Evolutionary conservation across 768 basidiomycete genomes (phyloP).

Genomic region (Podaxis pistillaris): DNA sequence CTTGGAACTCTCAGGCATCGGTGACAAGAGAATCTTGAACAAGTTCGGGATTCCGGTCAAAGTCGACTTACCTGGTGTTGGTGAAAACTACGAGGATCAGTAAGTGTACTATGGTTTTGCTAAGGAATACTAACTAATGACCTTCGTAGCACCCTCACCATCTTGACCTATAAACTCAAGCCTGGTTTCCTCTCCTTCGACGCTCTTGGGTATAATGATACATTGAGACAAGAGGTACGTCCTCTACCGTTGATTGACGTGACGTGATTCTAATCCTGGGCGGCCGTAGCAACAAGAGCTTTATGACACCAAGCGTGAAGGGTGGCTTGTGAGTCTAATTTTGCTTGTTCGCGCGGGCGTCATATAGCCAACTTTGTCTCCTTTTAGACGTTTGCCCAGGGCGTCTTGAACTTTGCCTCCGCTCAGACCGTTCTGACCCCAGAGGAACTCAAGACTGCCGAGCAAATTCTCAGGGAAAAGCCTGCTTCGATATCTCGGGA

Average conservation of each 20-base stretch:
- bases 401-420: slow-evolving; percentile 27
- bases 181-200: slow-evolving; percentile 29
- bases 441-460: slow-evolving; percentile 23
- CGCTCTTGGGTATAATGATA: slow-evolving; percentile 27
- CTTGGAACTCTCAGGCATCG: slow-evolving; percentile 61
- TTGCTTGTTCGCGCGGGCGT: not conserved
- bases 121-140: not conserved
- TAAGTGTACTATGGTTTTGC: slow-evolving; percentile 21
- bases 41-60: slow-evolving; percentile 42
- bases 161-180: slow-evolving; percentile 30
- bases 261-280: not conserved
- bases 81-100: slow-evolving; percentile 57
- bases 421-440: slow-evolving; percentile 24
- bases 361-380: not conserved
- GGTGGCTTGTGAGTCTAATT: slow-evolving; percentile 26
- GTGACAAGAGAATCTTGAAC: slow-evolving; percentile 48
- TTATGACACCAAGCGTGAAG: slow-evolving; percentile 22
- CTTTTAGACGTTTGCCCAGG: slow-evolving; percentile 29
- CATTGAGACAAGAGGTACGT: slow-evolving; percentile 26
- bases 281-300: slow-evolving; percentile 25
- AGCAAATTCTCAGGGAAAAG: slow-evolving; percentile 23
- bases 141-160: slow-evolving; percentile 24
- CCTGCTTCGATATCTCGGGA: slow-evolving; percentile 27
- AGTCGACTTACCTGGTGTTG: slow-evolving; percentile 56
- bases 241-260: not conserved